phyloP scores from a whole-genome alignment of 2,329 filamentous ascomycete species.

The Raffaelea albimanens region DNA sequence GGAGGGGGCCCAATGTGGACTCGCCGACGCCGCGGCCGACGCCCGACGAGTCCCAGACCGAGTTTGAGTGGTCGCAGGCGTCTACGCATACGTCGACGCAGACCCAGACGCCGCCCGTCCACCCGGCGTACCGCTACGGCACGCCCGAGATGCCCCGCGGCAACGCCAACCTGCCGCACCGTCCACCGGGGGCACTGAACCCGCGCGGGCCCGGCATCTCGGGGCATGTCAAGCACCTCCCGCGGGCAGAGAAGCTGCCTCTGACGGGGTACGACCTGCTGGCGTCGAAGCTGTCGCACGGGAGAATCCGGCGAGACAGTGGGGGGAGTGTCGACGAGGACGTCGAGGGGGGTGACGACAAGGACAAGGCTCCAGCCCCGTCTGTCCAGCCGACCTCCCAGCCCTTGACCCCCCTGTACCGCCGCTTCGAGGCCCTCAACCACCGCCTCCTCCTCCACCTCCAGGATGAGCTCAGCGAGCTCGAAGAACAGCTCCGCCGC shows the following conservation, averaged over 20 bases:
- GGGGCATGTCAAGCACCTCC: constrained; percentile 25
- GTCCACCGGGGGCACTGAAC: constrained; percentile 25
- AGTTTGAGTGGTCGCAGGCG: not conserved
- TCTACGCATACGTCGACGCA: constrained; percentile 1
- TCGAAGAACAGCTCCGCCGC: constrained; percentile 67
- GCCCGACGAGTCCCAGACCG: not conserved
- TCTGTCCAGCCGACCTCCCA: not conserved
- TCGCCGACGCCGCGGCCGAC: constrained; percentile 13
- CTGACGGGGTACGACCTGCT: constrained; percentile 54
- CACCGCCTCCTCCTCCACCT: constrained; percentile 74
- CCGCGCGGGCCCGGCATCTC: constrained; percentile 24
- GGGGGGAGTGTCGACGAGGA: constrained; percentile 4
- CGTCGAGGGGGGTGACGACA: not conserved
- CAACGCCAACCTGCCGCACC: constrained; percentile 25
- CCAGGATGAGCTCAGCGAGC: constrained; percentile 73
- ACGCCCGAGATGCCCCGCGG: constrained; percentile 33
- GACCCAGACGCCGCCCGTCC: not conserved
- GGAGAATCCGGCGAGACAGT: constrained; percentile 12
- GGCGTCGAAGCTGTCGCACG: constrained; percentile 41
- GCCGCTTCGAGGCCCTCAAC: constrained; percentile 72
- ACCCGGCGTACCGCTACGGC: constrained; percentile 23
- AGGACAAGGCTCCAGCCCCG: not conserved
- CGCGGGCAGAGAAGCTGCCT: constrained; percentile 31
- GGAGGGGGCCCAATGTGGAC: constrained; percentile 17
- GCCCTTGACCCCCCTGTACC: constrained; percentile 63